phyloP scores from a whole-genome alignment of 805 yeast species.

The Nakazawaea populi region DNA sequence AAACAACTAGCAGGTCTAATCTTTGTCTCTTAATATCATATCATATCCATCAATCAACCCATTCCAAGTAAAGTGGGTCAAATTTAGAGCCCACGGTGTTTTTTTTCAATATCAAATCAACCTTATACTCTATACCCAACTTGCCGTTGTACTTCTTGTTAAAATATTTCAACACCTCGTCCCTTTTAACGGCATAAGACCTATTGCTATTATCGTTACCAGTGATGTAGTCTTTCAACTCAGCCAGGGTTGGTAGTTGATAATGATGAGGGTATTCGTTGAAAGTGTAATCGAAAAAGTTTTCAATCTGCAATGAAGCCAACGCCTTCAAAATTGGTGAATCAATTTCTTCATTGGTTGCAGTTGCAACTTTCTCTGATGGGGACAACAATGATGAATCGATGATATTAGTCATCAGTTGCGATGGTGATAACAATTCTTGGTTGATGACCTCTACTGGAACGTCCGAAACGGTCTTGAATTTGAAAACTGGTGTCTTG shows the following conservation, averaged over 20 bases:
- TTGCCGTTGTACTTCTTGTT: conserved; percentile 40
- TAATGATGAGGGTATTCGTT: conserved; percentile 52
- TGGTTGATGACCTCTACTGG: conserved; percentile 59
- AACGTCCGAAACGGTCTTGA: conserved; percentile 58
- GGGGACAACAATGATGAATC: conserved; percentile 9
- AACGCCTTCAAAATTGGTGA: conserved; percentile 12
- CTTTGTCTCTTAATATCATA: no score
- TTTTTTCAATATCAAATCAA: conserved; percentile 52
- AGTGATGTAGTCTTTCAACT: conserved; percentile 57
- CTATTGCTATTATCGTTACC: conserved; percentile 65
- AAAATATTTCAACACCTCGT: conserved; percentile 65
- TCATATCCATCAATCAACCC: conserved; percentile 28
- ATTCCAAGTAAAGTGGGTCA: conserved; percentile 38
- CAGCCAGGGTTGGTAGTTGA: conserved; percentile 75
- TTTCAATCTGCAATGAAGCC: conserved; percentile 30
- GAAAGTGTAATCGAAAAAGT: conserved; percentile 31
- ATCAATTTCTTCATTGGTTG: neutral
- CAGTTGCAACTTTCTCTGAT: conserved; percentile 4
- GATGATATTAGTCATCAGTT: conserved; percentile 17
- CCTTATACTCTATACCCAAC: conserved; percentile 58
- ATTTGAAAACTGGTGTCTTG: conserved; percentile 17
- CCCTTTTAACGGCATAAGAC: conserved; percentile 60
- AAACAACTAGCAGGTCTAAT: no score
- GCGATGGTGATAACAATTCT: conserved; percentile 26
- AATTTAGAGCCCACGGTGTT: conserved; percentile 42